A percentile compares a stretch with the other conserved stretches of the same genome.
phyloP scores from a whole-genome alignment of 2,329 filamentous ascomycete species.

The Talaromyces albobiverticillius region DNA sequence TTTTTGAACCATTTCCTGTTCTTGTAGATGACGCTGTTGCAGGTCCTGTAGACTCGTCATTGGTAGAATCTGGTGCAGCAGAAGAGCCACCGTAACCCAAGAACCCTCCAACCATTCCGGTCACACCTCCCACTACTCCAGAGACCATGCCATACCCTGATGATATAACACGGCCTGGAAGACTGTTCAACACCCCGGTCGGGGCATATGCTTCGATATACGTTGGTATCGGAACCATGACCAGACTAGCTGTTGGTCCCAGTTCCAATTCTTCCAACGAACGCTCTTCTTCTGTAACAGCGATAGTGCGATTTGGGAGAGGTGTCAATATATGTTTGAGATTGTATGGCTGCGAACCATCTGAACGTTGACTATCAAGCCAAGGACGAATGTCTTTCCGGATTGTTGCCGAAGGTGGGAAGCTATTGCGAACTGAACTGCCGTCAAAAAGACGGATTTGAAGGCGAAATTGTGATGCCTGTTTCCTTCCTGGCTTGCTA shows the following conservation, averaged over 20 bases:
- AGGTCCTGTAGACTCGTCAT: neutral
- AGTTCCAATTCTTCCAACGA: conserved; percentile 68
- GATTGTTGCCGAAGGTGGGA: conserved; percentile 64
- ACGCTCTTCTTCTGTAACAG: conserved; percentile 69
- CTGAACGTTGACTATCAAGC: conserved; percentile 64
- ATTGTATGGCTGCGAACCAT: conserved; percentile 65
- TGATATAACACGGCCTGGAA: conserved; percentile 42
- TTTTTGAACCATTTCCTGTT: conserved; percentile 18
- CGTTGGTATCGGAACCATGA: conserved; percentile 69
- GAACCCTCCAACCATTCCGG: conserved; percentile 42
- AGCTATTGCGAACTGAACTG: conserved; percentile 69
- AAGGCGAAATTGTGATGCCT: conserved; percentile 52
- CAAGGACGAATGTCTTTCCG: conserved; percentile 67
- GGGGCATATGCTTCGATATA: conserved; percentile 57
- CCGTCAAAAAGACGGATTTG: conserved; percentile 85
- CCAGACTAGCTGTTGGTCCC: conserved; percentile 74
- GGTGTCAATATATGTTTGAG: conserved; percentile 84
- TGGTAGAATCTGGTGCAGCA: conserved; percentile 6
- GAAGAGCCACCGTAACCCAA: conserved; percentile 36
- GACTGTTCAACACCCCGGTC: conserved; percentile 30
- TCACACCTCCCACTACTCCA: conserved; percentile 41
- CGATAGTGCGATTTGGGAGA: conserved; percentile 69
- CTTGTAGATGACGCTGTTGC: neutral
- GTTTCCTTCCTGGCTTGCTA: neutral
- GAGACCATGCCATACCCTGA: conserved; percentile 42